phyloP scores from a whole-genome alignment of 2,329 filamentous ascomycete species.

The Sclerotinia nivalis region DNA sequence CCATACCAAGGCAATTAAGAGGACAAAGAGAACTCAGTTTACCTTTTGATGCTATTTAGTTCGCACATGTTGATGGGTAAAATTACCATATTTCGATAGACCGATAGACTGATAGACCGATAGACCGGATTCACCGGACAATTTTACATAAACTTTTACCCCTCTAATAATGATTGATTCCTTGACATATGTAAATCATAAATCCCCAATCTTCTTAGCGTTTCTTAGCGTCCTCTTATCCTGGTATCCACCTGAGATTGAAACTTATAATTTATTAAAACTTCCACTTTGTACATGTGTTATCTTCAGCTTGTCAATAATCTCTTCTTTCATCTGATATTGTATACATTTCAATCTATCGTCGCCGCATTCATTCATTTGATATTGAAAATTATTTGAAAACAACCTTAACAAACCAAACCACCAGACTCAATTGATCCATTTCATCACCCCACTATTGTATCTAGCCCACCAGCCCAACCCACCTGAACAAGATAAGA shows the following conservation, averaged over 20 bases:
- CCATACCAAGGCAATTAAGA: neutral
- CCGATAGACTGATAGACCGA: no score
- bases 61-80: neutral
- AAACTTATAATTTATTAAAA: neutral
- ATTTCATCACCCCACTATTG: slow-evolving; percentile 11
- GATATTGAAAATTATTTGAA: neutral
- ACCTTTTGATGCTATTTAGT: neutral
- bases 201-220: neutral
- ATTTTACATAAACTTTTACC: no score
- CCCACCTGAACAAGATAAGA: slow-evolving; percentile 2
- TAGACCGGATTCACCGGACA: neutral
- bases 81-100: no score
- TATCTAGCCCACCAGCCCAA: neutral
- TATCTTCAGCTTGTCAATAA: neutral
- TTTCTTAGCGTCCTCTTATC: slow-evolving; percentile 1
- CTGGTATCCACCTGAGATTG: neutral
- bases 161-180: no score
- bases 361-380: slow-evolving; percentile 4
- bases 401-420: no score
- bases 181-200: no score
- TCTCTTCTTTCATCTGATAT: neutral
- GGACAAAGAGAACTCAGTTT: slow-evolving; percentile 5
- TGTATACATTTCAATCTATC: neutral
- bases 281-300: neutral
- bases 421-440: no score